phyloP scores from a whole-genome alignment of 2,329 filamentous ascomycete genomes.

The Cercospora sp. region DNA sequence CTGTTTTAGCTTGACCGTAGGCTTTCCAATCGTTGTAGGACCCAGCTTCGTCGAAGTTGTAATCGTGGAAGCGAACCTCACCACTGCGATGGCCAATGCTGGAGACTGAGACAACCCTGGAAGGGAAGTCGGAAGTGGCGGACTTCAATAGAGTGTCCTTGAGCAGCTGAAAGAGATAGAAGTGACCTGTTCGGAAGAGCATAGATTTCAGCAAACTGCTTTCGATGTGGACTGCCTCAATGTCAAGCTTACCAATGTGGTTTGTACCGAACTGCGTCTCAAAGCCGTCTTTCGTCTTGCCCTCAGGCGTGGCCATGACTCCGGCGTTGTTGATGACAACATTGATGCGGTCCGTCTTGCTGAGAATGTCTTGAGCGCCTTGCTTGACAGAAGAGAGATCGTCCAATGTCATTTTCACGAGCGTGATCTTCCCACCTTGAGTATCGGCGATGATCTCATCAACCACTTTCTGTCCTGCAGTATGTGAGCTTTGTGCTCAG shows the following conservation, averaged over 20 bases:
- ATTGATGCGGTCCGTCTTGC: conserved; percentile 19
- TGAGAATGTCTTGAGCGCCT: conserved; percentile 32
- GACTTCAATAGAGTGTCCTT: conserved; percentile 47
- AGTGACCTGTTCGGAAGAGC: conserved; percentile 42
- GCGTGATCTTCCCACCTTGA: conserved; percentile 39
- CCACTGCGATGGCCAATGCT: conserved; percentile 46
- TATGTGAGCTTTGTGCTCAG: background rate
- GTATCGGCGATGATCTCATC: conserved; percentile 36
- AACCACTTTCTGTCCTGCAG: conserved; percentile 34
- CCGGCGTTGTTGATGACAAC: conserved; percentile 31
- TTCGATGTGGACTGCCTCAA: background rate
- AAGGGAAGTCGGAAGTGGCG: conserved; percentile 44
- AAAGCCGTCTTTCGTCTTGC: conserved; percentile 19
- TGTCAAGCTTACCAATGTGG: conserved; percentile 54
- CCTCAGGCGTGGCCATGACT: conserved; percentile 44
- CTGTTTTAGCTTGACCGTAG: conserved; percentile 54
- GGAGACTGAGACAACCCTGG: conserved; percentile 51
- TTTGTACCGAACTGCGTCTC: conserved; percentile 55
- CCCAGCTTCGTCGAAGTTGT: conserved; percentile 39
- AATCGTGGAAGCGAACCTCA: conserved; percentile 43
- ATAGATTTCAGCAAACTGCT: background rate
- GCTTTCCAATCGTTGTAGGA: conserved; percentile 41
- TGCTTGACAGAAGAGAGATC: conserved; percentile 37
- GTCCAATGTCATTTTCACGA: conserved; percentile 36
- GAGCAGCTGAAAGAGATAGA: conserved; percentile 56